Conservation (phyloP, 257 asterid species). For the Nicotiana tomentosiformis region DNA sequence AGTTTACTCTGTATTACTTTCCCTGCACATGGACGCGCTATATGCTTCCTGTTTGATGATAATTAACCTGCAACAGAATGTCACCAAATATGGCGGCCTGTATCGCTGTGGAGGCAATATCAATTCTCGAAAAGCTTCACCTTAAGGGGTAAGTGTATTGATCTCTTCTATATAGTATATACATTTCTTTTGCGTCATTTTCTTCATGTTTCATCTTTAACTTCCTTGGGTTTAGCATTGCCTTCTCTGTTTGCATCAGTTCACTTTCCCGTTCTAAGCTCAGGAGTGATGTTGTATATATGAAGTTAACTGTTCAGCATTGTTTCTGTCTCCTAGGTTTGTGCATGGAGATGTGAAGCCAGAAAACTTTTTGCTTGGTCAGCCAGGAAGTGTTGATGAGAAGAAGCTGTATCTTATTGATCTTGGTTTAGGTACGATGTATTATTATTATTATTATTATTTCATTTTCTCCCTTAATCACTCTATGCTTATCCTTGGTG, state of each 20-base stretch:
- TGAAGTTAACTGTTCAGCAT: neutral
- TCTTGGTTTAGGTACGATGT: constrained; percentile 85
- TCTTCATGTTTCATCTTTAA: neutral
- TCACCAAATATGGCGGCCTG: constrained; percentile 94
- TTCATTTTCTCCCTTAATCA: neutral
- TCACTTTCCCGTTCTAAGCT: constrained; percentile 14
- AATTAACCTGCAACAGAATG: constrained; percentile 67
- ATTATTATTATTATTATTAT: neutral
- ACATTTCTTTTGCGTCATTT: neutral
- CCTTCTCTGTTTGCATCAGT: neutral
- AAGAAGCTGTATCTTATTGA: constrained; percentile 94
- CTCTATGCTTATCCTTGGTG: neutral
- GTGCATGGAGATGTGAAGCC: constrained; percentile 99
- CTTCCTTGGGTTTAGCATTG: neutral
- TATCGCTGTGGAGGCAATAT: constrained; percentile 95
- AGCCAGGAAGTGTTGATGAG: constrained; percentile 80
- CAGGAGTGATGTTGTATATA: neutral
- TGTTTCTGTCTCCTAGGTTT: constrained; percentile 41
- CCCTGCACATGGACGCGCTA: neutral
- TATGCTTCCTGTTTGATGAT: constrained; percentile 20
- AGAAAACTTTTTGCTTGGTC: constrained; percentile 94
- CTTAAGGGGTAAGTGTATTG: constrained; percentile 59
- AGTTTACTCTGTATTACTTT: neutral
- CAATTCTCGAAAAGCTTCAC: constrained; percentile 95
- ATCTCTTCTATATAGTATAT: neutral